Evolutionary conservation across 1,284 basidiomycete species (phyloP).

Genomic region (Singerocomus inundabilis): DNA sequence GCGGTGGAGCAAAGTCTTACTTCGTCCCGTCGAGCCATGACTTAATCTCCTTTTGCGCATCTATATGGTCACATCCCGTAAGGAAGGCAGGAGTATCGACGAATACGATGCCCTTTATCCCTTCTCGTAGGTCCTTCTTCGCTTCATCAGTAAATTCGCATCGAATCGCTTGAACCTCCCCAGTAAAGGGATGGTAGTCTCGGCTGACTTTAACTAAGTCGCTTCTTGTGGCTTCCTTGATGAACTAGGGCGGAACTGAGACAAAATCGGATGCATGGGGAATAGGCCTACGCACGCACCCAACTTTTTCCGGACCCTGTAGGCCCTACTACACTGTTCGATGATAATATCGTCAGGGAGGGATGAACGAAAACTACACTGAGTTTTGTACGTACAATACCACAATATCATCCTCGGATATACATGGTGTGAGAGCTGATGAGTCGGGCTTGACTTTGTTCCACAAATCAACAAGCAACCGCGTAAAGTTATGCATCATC

Average conservation of each 20-base stretch:
- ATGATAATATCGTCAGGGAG: neutral
- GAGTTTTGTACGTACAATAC: slow-evolving; percentile 15
- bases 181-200: slow-evolving; percentile 15
- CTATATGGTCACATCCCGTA: slow-evolving; percentile 6
- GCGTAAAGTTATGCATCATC: neutral
- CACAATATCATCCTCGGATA: slow-evolving; percentile 20
- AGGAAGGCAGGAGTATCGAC: slow-evolving; percentile 24
- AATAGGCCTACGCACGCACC: slow-evolving; percentile 11
- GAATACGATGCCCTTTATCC: slow-evolving; percentile 15
- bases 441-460: slow-evolving; percentile 13
- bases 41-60: slow-evolving; percentile 11
- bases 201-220: slow-evolving; percentile 8
- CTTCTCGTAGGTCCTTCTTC: slow-evolving; percentile 1
- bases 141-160: slow-evolving; percentile 20
- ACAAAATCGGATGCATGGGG: neutral
- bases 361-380: neutral
- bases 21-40: slow-evolving; percentile 3
- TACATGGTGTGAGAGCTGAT: neutral
- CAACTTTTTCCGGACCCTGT: slow-evolving; percentile 28
- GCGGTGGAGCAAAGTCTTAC: neutral
- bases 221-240: slow-evolving; percentile 12
- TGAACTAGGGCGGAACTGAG: slow-evolving; percentile 14
- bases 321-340: slow-evolving; percentile 19
- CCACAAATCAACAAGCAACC: slow-evolving; percentile 1
- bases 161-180: slow-evolving; percentile 15